phyloP scores from a whole-genome alignment of 2,329 filamentous ascomycete genomes.

The Cladosporium phlei region DNA sequence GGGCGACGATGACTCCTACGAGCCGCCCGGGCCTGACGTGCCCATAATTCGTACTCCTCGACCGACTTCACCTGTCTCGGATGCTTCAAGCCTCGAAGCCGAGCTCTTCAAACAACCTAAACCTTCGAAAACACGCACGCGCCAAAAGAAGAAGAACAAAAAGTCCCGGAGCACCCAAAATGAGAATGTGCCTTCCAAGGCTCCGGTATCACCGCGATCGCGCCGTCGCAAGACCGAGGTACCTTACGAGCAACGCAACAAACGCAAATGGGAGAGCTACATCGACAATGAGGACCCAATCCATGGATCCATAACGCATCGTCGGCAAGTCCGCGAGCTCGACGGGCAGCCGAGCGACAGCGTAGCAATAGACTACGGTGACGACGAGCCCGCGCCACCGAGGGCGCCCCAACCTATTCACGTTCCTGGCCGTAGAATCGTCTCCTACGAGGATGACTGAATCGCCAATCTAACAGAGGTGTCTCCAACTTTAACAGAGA shows the following conservation, averaged over 20 bases:
- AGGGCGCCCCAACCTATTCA: neutral
- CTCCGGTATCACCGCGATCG: conserved; percentile 2
- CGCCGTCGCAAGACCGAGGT: conserved; percentile 20
- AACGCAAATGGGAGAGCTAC: conserved; percentile 34
- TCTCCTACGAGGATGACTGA: neutral
- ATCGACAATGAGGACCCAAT: conserved; percentile 33
- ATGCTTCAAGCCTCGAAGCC: conserved; percentile 25
- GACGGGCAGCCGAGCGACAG: conserved; percentile 37
- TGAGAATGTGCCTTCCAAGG: conserved; percentile 7
- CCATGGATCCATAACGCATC: conserved; percentile 39
- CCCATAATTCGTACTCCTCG: neutral
- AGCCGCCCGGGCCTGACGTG: neutral
- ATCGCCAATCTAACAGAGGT: neutral
- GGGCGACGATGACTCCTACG: conserved; percentile 4
- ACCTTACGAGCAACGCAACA: conserved; percentile 30
- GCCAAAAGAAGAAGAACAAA: conserved; percentile 15
- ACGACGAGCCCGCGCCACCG: conserved; percentile 1
- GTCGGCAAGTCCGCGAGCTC: conserved; percentile 41
- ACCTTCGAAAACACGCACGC: neutral
- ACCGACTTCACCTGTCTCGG: conserved; percentile 20
- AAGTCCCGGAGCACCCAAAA: conserved; percentile 20
- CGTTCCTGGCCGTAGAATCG: neutral
- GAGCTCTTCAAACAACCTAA: conserved; percentile 17
- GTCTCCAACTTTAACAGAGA: no score
- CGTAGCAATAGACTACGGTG: conserved; percentile 45